Base-by-base conservation (phyloP, 768 basidiomycete species). In the Suillus sp. region DNA sequence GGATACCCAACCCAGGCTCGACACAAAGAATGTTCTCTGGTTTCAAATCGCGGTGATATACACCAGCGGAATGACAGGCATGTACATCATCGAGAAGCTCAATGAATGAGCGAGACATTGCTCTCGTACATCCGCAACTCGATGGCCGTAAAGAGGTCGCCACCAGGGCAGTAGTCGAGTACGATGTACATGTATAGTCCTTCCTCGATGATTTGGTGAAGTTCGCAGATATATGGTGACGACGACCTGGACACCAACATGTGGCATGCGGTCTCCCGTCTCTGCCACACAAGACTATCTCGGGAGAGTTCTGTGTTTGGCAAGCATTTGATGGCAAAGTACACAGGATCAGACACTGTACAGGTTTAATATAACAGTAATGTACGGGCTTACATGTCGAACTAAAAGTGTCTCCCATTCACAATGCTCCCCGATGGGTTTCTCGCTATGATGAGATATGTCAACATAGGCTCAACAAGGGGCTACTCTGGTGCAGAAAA, bases 11-110 rank as follows among this genome's bases (percentile, higher is more conserved):
- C 14, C 88, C 87, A 57, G 75, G 85, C 70, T 73, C 75, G 64
- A 73, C 83, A 70, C 85, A 87, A 42, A 95, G 77, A 32, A 93
- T 81, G 72, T 89, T 93, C 73, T 94, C 93, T 0, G 92, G 93
- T 74, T 95, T 95, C 70, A 96, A 83, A 69, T 95, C 92, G 22
- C 93, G 89, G 75, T 95, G 94, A 70, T 84, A 93, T 64, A 95
- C 85, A 9, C 86, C 84, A 45, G 79, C 78, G 42, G 78, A 72
- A 69, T 95, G 92, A 69, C 90, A 92, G 70, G 89, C 82, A 54
- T 87, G 81, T 47, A 95, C 85, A 1, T 90, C 90, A 67, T 93
- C 90, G 59, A 95, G 76, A 57, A 96, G 84, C 69, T 94, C 88
- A 18, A 91, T 67, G 74, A 92, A 94, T 85, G 65, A 89, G 82